A percentile compares a stretch with the other conserved stretches of the same genome.
Evolutionary conservation across 805 yeast genomes (phyloP).

Genomic region (Kodamaea restingae): DNA sequence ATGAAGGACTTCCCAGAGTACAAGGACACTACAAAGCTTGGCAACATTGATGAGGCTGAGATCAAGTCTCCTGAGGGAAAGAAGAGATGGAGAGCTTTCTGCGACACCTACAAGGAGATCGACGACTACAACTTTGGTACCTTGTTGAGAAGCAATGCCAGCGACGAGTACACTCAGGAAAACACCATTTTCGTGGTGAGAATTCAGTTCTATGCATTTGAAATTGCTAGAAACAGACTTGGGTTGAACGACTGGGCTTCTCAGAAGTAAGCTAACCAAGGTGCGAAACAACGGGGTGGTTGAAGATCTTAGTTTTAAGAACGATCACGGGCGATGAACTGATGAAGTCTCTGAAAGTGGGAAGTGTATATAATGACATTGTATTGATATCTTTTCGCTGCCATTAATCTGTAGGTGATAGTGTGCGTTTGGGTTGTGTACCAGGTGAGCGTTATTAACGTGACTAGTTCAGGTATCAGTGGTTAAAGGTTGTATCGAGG

Average conservation of each 20-base stretch:
- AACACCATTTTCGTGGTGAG: constrained; percentile 88
- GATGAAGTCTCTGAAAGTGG: no score
- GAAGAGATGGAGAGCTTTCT: constrained; percentile 84
- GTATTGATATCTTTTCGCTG: no score
- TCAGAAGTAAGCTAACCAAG: neutral
- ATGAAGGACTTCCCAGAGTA: constrained; percentile 86
- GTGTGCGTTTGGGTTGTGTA: no score
- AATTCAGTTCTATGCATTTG: constrained; percentile 92
- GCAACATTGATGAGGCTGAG: constrained; percentile 64
- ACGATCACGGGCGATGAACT: no score
- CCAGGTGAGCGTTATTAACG: no score
- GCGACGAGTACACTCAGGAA: constrained; percentile 74
- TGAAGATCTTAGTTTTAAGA: no score
- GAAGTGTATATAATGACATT: no score
- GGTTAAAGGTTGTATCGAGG: no score
- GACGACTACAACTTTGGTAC: constrained; percentile 97
- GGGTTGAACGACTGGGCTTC: constrained; percentile 89
- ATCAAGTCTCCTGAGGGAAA: constrained; percentile 80
- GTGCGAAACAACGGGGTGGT: no score
- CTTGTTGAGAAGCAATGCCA: constrained; percentile 68
- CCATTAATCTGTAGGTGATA: no score
- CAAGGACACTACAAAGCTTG: constrained; percentile 53
- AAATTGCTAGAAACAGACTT: constrained; percentile 85
- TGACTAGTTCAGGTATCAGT: no score
- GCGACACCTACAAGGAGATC: constrained; percentile 77